Evolutionary conservation across 202 grass and related monocot genomes (phyloP).

Genomic region (Panicum virgatum): DNA sequence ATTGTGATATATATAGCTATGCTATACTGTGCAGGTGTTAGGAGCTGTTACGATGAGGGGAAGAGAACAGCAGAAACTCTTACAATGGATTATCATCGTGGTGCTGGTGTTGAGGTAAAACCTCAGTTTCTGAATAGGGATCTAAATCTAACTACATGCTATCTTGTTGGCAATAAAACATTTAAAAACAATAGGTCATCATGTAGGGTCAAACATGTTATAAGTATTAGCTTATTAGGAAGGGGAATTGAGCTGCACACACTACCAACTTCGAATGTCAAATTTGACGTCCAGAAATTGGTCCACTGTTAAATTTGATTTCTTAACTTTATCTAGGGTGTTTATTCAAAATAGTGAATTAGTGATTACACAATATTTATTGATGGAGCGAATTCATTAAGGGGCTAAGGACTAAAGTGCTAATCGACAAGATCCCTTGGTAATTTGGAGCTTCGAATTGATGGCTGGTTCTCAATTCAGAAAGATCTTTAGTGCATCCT

Average conservation of each 20-base stretch:
- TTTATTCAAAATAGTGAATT: conserved; percentile 1
- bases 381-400: not conserved
- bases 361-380: not conserved
- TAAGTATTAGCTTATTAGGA: not conserved
- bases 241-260: not conserved
- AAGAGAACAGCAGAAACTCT: conserved; percentile 98
- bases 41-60: conserved; percentile 97
- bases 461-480: not conserved
- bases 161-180: not conserved
- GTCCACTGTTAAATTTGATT: not conserved
- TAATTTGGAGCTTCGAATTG: conserved; percentile 4
- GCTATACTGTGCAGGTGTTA: conserved; percentile 60
- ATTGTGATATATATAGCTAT: conserved; percentile 13
- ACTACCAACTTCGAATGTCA: not conserved
- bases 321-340: not conserved
- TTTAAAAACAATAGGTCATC: conserved; percentile 2
- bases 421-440: not conserved
- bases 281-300: not conserved
- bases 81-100: conserved; percentile 96
- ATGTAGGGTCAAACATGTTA: not conserved
- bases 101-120: conserved; percentile 88
- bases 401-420: too few species aligned
- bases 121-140: conserved; percentile 15
- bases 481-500: not conserved
- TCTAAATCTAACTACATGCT: not conserved